These are phyloP conservation scores for Chaetomiaceae sp. DNA, from an alignment of 2,329 filamentous ascomycete species.

Conservation along the genomic window DNA sequence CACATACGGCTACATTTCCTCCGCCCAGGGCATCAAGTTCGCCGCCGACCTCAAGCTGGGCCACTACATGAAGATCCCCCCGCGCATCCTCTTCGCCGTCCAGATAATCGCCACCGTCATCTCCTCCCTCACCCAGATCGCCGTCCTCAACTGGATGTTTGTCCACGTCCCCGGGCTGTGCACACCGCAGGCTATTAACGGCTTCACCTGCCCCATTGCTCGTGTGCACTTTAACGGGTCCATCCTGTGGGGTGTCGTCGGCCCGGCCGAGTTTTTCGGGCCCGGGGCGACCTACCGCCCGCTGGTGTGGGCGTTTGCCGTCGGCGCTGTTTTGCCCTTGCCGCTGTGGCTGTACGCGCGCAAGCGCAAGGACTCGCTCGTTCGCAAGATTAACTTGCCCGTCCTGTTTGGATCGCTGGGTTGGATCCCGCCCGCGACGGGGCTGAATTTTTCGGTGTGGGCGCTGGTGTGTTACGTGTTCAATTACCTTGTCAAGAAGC, in stretches of 20 bases:
- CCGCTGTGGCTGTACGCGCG: constrained; percentile 68
- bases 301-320: constrained; percentile 75
- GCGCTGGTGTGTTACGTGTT: constrained; percentile 80
- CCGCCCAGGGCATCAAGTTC: constrained; percentile 85
- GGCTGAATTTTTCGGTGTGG: constrained; percentile 86
- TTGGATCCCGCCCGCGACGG: constrained; percentile 84
- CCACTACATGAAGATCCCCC: constrained; percentile 84
- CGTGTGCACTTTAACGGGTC: constrained; percentile 87
- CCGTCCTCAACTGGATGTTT: constrained; percentile 89
- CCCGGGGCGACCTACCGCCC: constrained; percentile 67
- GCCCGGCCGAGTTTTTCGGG: constrained; percentile 78
- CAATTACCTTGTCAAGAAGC: constrained; percentile 68
- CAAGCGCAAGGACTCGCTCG: constrained; percentile 54
- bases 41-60: constrained; percentile 82
- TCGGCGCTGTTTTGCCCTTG: constrained; percentile 71
- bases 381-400: constrained; percentile 75
- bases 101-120: constrained; percentile 73
- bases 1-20: constrained; percentile 86
- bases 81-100: constrained; percentile 71
- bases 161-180: constrained; percentile 71
- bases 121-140: constrained; percentile 76
- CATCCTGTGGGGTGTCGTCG: constrained; percentile 86
- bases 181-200: constrained; percentile 73
- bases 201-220: constrained; percentile 83
- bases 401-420: constrained; percentile 77